phyloP scores from a whole-genome alignment of 805 yeast species.

The Pichia occidentalis region DNA sequence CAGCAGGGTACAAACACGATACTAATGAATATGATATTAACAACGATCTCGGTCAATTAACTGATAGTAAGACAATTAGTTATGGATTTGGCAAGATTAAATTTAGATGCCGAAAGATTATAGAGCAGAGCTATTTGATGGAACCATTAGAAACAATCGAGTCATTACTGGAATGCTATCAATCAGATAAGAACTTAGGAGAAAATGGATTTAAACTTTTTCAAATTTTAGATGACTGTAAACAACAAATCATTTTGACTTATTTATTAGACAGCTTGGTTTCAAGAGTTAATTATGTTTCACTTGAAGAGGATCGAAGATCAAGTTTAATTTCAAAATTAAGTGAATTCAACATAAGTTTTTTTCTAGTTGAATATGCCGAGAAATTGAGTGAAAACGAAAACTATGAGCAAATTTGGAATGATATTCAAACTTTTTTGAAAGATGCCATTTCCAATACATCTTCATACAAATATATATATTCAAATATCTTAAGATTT shows the following conservation, averaged over 20 bases:
- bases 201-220: slow-evolving; percentile 38
- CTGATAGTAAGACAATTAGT: slow-evolving; percentile 30
- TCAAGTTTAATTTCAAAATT: slow-evolving; percentile 46
- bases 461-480: slow-evolving; percentile 39
- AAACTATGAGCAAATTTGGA: slow-evolving; percentile 64
- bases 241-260: slow-evolving; percentile 69
- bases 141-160: slow-evolving; percentile 75
- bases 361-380: slow-evolving; percentile 56
- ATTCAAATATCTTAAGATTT: slow-evolving; percentile 49
- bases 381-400: slow-evolving; percentile 45
- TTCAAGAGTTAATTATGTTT: slow-evolving; percentile 36
- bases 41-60: background rate
- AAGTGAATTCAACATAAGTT: slow-evolving; percentile 38
- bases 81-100: slow-evolving; percentile 56
- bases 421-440: slow-evolving; percentile 48
- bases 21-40: background rate
- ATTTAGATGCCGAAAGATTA: slow-evolving; percentile 56
- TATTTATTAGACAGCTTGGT: slow-evolving; percentile 51
- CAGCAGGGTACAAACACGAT: slow-evolving; percentile 35
- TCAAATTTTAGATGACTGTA: slow-evolving; percentile 80
- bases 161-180: slow-evolving; percentile 40
- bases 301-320: slow-evolving; percentile 25
- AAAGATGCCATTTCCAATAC: slow-evolving; percentile 49
- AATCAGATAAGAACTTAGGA: slow-evolving; percentile 19
- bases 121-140: slow-evolving; percentile 56